phyloP scores from a whole-genome alignment of 202 grass and related monocot genomes.

The Schoenoplectus triqueter region DNA sequence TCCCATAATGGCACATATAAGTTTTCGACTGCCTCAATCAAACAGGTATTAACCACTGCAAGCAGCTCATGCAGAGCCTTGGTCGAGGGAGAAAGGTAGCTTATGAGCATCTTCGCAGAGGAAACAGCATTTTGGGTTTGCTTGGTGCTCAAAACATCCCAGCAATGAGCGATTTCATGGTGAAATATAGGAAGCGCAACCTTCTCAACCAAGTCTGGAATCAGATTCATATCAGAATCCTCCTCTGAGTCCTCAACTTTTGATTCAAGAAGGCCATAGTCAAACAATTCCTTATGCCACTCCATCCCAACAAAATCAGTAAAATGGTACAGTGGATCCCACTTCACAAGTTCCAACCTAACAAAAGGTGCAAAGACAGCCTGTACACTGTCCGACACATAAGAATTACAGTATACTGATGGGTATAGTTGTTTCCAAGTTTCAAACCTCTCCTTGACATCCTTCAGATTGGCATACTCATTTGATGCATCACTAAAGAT shows the following conservation, averaged over 20 bases:
- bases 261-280: conserved; percentile 54
- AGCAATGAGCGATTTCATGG: conserved; percentile 80
- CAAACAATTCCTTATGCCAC: conserved; percentile 72
- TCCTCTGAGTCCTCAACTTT: conserved; percentile 36
- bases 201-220: conserved; percentile 81
- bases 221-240: conserved; percentile 63
- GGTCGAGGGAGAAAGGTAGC: conserved; percentile 62
- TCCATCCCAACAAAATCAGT: conserved; percentile 74
- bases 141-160: conserved; percentile 81
- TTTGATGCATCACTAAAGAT: conserved; percentile 91
- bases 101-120: conserved; percentile 65
- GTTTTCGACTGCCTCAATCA: conserved; percentile 56
- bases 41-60: conserved; percentile 56
- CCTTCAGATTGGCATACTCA: conserved; percentile 77
- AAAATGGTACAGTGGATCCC: conserved; percentile 79
- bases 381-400: conserved; percentile 69
- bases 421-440: conserved; percentile 73
- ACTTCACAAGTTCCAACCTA: conserved; percentile 87
- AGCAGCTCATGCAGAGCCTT: conserved; percentile 70
- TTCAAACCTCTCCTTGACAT: conserved; percentile 96
- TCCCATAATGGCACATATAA: conserved; percentile 79
- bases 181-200: conserved; percentile 96
- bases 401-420: conserved; percentile 74
- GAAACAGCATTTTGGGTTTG: conserved; percentile 64
- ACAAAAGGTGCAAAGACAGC: conserved; percentile 80